A percentile compares a stretch with the other conserved stretches of the same genome.
phyloP scores from a whole-genome alignment of 441 rosid species.

The Syzygium malaccense region DNA sequence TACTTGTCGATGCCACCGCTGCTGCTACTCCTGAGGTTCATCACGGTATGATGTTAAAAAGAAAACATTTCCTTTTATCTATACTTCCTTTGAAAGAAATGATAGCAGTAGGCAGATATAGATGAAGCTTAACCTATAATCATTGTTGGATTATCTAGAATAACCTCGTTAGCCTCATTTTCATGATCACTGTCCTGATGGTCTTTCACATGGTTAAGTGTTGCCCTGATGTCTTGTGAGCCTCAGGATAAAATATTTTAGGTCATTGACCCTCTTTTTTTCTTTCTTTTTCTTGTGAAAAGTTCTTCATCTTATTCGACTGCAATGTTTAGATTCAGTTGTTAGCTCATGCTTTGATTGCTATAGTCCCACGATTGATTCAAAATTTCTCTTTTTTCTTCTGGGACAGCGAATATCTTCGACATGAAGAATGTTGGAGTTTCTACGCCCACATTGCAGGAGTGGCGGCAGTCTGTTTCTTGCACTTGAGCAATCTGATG shows the following conservation, averaged over 20 bases:
- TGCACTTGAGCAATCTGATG: conserved; percentile 22
- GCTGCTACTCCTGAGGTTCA: conserved; percentile 78
- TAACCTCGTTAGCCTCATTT: background rate
- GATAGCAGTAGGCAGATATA: background rate
- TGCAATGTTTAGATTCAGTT: background rate
- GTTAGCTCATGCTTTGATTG: background rate
- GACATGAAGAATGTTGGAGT: conserved; percentile 85
- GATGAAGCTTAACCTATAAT: background rate
- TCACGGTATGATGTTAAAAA: conserved; percentile 23
- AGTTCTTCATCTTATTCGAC: background rate
- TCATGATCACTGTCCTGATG: background rate
- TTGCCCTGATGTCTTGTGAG: background rate
- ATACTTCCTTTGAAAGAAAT: background rate
- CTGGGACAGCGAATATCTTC: conserved; percentile 51
- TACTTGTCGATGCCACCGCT: conserved; percentile 78
- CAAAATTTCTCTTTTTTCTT: background rate
- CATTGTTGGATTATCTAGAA: background rate
- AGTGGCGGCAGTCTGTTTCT: conserved; percentile 41
- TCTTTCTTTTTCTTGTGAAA: background rate
- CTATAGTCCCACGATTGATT: background rate
- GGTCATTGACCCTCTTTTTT: background rate
- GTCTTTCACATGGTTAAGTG: background rate
- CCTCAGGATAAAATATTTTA: background rate
- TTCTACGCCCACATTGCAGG: conserved; percentile 44
- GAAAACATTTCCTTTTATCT: background rate